These are phyloP conservation scores for Aspergillus aculeatus DNA, from an alignment of 2,329 filamentous ascomycete genomes.

Conservation along the genomic window DNA sequence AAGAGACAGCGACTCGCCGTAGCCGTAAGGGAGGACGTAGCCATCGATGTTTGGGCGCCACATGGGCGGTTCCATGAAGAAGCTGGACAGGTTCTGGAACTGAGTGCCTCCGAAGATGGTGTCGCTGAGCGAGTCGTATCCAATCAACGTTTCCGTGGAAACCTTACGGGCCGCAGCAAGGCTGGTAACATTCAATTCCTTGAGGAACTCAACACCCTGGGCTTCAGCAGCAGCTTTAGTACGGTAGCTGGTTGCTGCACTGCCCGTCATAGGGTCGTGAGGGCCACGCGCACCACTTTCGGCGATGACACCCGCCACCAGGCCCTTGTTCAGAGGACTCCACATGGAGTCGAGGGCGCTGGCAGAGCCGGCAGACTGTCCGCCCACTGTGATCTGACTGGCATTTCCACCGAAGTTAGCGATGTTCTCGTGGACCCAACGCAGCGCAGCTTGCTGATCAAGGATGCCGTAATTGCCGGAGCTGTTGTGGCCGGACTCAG, in stretches of 20 bases:
- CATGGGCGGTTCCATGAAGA: conserved; percentile 22
- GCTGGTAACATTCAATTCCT: conserved; percentile 39
- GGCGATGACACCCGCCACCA: conserved; percentile 30
- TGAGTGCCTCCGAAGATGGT: conserved; percentile 23
- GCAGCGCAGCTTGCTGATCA: conserved; percentile 25
- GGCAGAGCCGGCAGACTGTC: conserved; percentile 34
- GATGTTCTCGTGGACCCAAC: conserved; percentile 25
- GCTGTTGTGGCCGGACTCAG: conserved; percentile 25
- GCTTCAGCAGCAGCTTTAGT: conserved; percentile 22
- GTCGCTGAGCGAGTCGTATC: conserved; percentile 19
- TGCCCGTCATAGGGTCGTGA: conserved; percentile 29
- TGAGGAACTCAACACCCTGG: conserved; percentile 35
- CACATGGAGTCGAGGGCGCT: conserved; percentile 25
- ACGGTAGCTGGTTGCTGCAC: conserved; percentile 27
- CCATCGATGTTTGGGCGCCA: conserved; percentile 31
- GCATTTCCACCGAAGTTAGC: conserved; percentile 24
- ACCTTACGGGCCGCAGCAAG: conserved; percentile 43
- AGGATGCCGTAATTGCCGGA: conserved; percentile 31
- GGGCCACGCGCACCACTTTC: conserved; percentile 33
- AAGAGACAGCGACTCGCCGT: conserved; percentile 18
- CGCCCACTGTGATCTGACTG: conserved; percentile 27
- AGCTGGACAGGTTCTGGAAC: conserved; percentile 22
- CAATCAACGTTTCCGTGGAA: conserved; percentile 37
- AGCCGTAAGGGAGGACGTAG: conserved; percentile 28
- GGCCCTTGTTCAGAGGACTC: conserved; percentile 22